Percentiles rank a stretch among this genome's conserved stretches.
These are phyloP conservation scores for Ascochyta rabiei DNA, from an alignment of 2,329 filamentous ascomycete genomes.

Conservation along the genomic window DNA sequence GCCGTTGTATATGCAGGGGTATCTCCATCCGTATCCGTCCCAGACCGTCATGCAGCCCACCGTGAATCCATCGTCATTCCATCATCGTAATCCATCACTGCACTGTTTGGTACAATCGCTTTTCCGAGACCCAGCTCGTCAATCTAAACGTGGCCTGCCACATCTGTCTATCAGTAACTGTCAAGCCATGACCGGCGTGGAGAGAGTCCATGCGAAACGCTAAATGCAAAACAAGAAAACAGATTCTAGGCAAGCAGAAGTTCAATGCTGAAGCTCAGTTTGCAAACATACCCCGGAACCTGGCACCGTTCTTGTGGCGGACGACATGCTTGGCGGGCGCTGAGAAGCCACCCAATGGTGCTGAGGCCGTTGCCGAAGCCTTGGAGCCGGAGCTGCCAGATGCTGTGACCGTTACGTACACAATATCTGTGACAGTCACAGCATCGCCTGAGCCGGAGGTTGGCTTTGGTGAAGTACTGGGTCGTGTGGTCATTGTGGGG, in stretches of 20 bases:
- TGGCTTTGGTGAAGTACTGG: conserved; percentile 20
- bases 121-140: not conserved
- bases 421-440: conserved; percentile 35
- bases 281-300: conserved; percentile 30
- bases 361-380: not conserved
- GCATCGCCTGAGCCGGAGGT: conserved; percentile 6
- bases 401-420: conserved; percentile 35
- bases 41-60: not conserved
- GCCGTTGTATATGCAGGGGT: not conserved
- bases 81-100: not conserved
- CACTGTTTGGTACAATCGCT: not conserved
- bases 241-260: not conserved
- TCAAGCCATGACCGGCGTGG: not conserved
- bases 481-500: conserved; percentile 24
- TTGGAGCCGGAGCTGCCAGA: not conserved
- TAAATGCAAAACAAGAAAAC: not conserved
- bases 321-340: conserved; percentile 8
- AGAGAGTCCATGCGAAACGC: not conserved
- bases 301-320: conserved; percentile 28
- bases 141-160: not conserved
- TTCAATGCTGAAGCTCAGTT: not conserved
- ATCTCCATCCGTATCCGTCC: not conserved
- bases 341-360: conserved; percentile 5
- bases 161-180: not conserved
- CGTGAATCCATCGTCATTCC: not conserved